Evolutionary conservation across 495 filamentous ascomycete genomes (phyloP).

Genomic region (Penicillium paxilli): DNA sequence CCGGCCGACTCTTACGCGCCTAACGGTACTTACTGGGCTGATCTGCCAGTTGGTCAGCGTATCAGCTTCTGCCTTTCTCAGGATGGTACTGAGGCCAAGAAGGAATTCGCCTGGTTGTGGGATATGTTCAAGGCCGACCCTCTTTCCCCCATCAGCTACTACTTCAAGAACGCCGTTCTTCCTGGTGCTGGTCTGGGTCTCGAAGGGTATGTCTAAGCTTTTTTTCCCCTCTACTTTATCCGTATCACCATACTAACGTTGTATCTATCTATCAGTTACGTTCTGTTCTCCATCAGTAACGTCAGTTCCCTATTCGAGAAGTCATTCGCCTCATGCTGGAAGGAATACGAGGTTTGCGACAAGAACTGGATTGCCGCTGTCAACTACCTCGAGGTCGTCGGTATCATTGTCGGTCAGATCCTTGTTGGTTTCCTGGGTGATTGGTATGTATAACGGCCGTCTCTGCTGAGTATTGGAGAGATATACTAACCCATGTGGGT

Average conservation of each 20-base stretch:
- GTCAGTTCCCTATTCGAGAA: slow-evolving; percentile 68
- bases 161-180: slow-evolving; percentile 79
- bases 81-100: slow-evolving; percentile 61
- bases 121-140: slow-evolving; percentile 78
- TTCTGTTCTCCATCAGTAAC: slow-evolving; percentile 90
- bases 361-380: slow-evolving; percentile 71
- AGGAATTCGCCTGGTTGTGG: slow-evolving; percentile 63
- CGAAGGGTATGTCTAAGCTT: slow-evolving; percentile 52
- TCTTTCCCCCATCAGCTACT: slow-evolving; percentile 73
- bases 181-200: slow-evolving; percentile 84
- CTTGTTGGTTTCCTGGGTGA: slow-evolving; percentile 64
- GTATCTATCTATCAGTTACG: slow-evolving; percentile 49
- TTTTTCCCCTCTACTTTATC: not conserved
- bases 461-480: too few relatives aligned
- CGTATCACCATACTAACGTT: not conserved
- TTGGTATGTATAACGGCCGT: slow-evolving; percentile 35
- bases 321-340: slow-evolving; percentile 76
- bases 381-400: slow-evolving; percentile 78
- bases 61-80: slow-evolving; percentile 66
- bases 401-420: slow-evolving; percentile 85
- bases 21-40: slow-evolving; percentile 84
- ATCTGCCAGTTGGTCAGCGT: slow-evolving; percentile 64
- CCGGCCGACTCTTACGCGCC: slow-evolving; percentile 78
- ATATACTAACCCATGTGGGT: not conserved
- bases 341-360: slow-evolving; percentile 59